These are phyloP conservation scores for Macrocystidia cucumis DNA, from an alignment of 1,284 basidiomycete genomes.

Conservation along the genomic window DNA sequence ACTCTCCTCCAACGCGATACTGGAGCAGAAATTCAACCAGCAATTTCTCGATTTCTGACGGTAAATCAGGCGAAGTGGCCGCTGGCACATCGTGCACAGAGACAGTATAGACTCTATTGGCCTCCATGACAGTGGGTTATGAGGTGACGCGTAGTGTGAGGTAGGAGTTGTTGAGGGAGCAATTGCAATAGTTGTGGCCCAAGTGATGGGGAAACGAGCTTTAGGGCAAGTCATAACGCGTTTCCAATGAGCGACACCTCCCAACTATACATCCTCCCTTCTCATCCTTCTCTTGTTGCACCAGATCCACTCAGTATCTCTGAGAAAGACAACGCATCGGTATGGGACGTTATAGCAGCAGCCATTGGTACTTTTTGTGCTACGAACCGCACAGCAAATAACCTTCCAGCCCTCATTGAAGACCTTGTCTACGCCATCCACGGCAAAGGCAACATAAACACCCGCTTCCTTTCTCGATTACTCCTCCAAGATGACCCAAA, in stretches of 20 bases:
- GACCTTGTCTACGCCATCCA: conserved; percentile 20
- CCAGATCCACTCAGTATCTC: conserved; percentile 7
- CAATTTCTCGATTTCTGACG: conserved; percentile 73
- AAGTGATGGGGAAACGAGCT: conserved; percentile 15
- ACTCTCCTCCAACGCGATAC: conserved; percentile 84
- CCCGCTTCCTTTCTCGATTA: conserved; percentile 14
- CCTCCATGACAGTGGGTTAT: conserved; percentile 55
- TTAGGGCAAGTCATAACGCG: conserved; percentile 44
- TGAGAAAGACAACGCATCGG: conserved; percentile 14
- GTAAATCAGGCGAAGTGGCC: conserved; percentile 52
- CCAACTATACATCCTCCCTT: conserved; percentile 7
- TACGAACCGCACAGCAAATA: conserved; percentile 8
- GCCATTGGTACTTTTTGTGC: conserved; percentile 14
- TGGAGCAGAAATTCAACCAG: conserved; percentile 82
- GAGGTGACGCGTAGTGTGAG: too few relatives aligned
- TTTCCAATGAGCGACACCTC: conserved; percentile 8
- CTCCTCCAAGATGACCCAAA: conserved; percentile 7
- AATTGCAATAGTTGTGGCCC: conserved; percentile 3
- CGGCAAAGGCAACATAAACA: conserved; percentile 16
- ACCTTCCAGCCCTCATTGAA: conserved; percentile 17
- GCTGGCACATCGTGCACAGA: conserved; percentile 57
- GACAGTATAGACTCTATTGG: conserved; percentile 73
- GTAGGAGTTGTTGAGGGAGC: conserved; percentile 4
- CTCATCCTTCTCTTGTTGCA: conserved; percentile 5
- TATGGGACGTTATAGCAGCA: conserved; percentile 16